Base-by-base conservation (phyloP, 306 rosid species). In the Nissolia schottii region DNA sequence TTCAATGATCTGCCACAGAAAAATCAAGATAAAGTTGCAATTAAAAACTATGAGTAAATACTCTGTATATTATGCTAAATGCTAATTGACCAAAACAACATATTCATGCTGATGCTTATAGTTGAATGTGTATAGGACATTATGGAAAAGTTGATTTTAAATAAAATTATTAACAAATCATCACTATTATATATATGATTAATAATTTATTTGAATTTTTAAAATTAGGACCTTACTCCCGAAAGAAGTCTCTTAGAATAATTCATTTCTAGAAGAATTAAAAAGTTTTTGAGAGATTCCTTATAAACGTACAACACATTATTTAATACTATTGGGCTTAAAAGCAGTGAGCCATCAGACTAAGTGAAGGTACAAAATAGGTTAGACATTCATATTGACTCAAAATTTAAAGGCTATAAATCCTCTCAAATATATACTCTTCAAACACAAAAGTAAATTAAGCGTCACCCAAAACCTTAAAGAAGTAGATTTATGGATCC, bases 1-100 rank as follows among this genome's bases (percentile, higher is more conserved):
- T 75, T 87, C 86, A 76, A 89, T 73, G 60, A 91, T 91, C 97
- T 93, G 87, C 84, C 80, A 50, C 29, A 74, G 0, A 64, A 38
- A 58, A 50, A 68, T 48, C 18, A 46, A 35, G 15, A 34, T 27
- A 29, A 3, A 62, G 28, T 38, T 34, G 40, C 59, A 75, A 55
- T 38, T 15, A 57, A 16, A 41, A 41, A 54, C 14, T 40, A 59
- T 22, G 22, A 29, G 20, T 25, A 27, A 31, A 27, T 49, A 54
- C 19, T 16, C 10, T 31, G 45, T 10, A 62, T 29, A 12, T 51
- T 29, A 12, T 51, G 23, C 16, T 4, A n/a, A n/a, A 54, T 43
- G 62, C 63, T 71, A 37, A 3, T 38, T 70, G 41, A 51, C 61
- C 50, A 7, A 62, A 41, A 27, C 43, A 64, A 35, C 16, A 43